phyloP scores from a whole-genome alignment of 1,284 basidiomycete species.

The Papiliotrema flavescens region DNA sequence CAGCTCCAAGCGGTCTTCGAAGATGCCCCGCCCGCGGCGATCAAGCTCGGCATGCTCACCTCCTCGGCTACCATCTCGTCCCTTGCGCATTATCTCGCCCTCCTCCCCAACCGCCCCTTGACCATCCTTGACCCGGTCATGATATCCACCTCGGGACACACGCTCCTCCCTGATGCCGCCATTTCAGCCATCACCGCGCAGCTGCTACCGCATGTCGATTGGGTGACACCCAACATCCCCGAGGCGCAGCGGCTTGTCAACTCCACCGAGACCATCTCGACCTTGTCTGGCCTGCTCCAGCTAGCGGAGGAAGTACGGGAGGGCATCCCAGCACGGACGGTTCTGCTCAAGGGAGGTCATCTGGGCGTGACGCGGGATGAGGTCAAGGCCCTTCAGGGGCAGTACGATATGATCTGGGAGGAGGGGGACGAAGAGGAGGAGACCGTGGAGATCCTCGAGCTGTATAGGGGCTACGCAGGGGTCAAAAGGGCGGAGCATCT shows the following conservation, averaged over 20 bases:
- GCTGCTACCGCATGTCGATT: slow-evolving; percentile 66
- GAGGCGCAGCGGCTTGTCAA: slow-evolving; percentile 64
- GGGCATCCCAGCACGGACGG: slow-evolving; percentile 56
- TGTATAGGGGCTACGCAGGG: slow-evolving; percentile 11
- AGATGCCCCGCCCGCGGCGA: slow-evolving; percentile 69
- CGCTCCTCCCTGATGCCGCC: slow-evolving; percentile 66
- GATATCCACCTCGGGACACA: slow-evolving; percentile 87
- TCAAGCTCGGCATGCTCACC: slow-evolving; percentile 90
- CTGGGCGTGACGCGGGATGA: slow-evolving; percentile 54
- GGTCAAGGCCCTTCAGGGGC: slow-evolving; percentile 38
- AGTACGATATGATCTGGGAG: slow-evolving; percentile 19
- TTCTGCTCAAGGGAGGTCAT: slow-evolving; percentile 89
- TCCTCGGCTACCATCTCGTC: slow-evolving; percentile 46
- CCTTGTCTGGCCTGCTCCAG: slow-evolving; percentile 61
- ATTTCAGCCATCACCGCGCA: slow-evolving; percentile 59
- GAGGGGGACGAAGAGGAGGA: slow-evolving; percentile 18
- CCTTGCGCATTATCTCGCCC: slow-evolving; percentile 40
- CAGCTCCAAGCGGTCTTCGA: slow-evolving; percentile 71
- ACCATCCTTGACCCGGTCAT: slow-evolving; percentile 86
- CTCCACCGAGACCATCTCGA: slow-evolving; percentile 47
- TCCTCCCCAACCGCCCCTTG: slow-evolving; percentile 46
- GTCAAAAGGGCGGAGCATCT: slow-evolving; percentile 37
- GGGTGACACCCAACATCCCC: slow-evolving; percentile 83
- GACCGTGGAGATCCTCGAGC: slow-evolving; percentile 24
- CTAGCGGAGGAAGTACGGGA: slow-evolving; percentile 58